These are phyloP conservation scores for Citrus sp. DNA, from an alignment of 345 rosid genomes.

Conservation along the genomic window DNA sequence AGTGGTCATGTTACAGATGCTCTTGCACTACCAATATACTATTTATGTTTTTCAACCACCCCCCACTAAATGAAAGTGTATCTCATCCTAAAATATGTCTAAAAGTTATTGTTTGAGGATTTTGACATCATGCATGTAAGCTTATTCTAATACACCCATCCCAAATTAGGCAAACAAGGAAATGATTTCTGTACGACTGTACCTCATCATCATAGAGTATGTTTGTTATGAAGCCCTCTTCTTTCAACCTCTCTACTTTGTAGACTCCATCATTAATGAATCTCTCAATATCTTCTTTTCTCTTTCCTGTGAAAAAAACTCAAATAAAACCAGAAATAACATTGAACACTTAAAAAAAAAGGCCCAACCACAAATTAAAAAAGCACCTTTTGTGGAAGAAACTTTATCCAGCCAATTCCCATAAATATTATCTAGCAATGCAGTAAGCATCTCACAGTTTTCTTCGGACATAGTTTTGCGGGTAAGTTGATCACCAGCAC, in stretches of 20 bases:
- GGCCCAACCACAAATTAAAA: constrained; percentile 19
- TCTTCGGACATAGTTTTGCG: constrained; percentile 86
- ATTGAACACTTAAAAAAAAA: constrained; percentile 17
- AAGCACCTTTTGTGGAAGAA: constrained; percentile 70
- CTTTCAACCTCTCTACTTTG: constrained; percentile 78
- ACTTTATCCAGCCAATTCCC: constrained; percentile 87
- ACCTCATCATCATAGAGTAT: constrained; percentile 92
- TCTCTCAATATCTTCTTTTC: constrained; percentile 69
- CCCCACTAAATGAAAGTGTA: not conserved
- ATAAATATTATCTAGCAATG: constrained; percentile 86
- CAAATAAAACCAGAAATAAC: constrained; percentile 25
- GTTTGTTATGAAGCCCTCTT: constrained; percentile 82
- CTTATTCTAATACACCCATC: not conserved
- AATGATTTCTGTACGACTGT: not conserved
- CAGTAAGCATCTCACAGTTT: constrained; percentile 91
- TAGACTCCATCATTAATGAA: constrained; percentile 89
- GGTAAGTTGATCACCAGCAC: constrained; percentile 90
- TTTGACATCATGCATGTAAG: not conserved
- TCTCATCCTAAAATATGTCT: not conserved
- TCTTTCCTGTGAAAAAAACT: constrained; percentile 58
- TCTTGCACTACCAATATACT: not conserved
- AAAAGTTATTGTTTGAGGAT: not conserved
- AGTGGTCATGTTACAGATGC: not conserved
- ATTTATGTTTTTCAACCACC: not conserved
- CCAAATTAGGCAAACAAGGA: not conserved